Base-by-base conservation (phyloP, 1,284 basidiomycete genomes). In the Tilletia walkeri region DNA sequence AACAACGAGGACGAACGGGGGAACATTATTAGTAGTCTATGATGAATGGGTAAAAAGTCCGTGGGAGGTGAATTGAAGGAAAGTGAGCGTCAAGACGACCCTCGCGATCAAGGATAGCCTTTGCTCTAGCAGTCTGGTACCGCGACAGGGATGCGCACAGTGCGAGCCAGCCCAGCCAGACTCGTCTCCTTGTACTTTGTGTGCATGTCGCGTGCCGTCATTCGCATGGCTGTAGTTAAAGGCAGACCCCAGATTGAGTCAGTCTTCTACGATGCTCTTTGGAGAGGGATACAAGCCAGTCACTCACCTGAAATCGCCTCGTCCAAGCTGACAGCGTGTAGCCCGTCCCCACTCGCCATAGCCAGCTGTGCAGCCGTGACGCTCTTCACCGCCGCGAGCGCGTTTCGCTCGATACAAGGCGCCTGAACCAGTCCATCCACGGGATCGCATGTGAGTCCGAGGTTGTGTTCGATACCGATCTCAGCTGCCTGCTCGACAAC, bases 401-500 rank as follows among this genome's bases (percentile, higher is more conserved):
- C 92, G 80, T 94, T 94, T 30, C 92, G 88, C 84, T 94, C 92
- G 89, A 84, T 82, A 65, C 82, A 97, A 0, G 95, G 94, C 7
- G 96, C 92, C 84, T 97, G 94, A 0, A 95, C 93, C 9, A 94
- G 88, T 0, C 94, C 93, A 80, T 93, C 92, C 71, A 78, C 59
- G 20, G 77, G 77, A 54, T 80, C 80, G 67, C 79, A 80, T 0
- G 80, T 80, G 4, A 82, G 68, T 3, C 81, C 81, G 0, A 82
- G 66, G 65, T 79, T 79, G 68, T 82, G 80, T 85, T 85, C 85
- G 73, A 96, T 95, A 2, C 93, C 94, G 69, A 95, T 95, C 84
- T 97, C 95, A 54, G 95, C 95, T 16, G 95, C 95, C 87, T 94
- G 85, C 14, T 86, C 80, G 54, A 88, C 85, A 45, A 86, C 84